These are phyloP conservation scores for Backusella parvicylindrica DNA, from an alignment of 192 early-diverging fungal species.

Conservation along the genomic window DNA sequence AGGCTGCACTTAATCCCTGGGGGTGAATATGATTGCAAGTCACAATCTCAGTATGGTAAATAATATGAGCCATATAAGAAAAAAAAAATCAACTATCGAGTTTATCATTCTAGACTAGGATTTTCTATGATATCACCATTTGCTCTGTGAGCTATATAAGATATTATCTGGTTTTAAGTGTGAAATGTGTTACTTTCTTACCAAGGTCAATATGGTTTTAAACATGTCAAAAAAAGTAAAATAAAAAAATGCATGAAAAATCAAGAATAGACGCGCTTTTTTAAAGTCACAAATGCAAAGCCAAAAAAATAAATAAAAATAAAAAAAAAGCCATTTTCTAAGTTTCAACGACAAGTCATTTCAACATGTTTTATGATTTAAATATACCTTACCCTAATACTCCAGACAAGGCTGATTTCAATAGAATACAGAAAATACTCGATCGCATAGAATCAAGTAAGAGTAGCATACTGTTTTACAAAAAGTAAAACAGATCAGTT, in stretches of 20 bases:
- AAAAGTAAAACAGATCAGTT: background rate
- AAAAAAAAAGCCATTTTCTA: background rate
- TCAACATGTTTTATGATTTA: conserved; percentile 55
- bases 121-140: too few relatives aligned
- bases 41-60: background rate
- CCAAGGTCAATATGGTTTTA: background rate
- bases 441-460: conserved; percentile 47
- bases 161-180: too few relatives aligned
- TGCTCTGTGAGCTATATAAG: too few relatives aligned
- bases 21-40: background rate
- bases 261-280: background rate
- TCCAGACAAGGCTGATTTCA: conserved; percentile 27
- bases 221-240: background rate
- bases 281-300: background rate
- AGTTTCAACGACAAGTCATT: background rate
- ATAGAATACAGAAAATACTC: conserved; percentile 42
- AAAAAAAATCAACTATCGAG: background rate
- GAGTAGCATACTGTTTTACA: background rate
- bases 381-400: conserved; percentile 46
- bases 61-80: background rate
- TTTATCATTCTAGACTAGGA: too few relatives aligned
- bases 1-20: background rate
- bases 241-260: background rate
- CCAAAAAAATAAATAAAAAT: background rate
- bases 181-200: too few relatives aligned